A percentile compares a stretch with the other conserved stretches of the same genome.
Conservation (phyloP, 305 asterid genomes). For the Fraxinus greggii region DNA sequence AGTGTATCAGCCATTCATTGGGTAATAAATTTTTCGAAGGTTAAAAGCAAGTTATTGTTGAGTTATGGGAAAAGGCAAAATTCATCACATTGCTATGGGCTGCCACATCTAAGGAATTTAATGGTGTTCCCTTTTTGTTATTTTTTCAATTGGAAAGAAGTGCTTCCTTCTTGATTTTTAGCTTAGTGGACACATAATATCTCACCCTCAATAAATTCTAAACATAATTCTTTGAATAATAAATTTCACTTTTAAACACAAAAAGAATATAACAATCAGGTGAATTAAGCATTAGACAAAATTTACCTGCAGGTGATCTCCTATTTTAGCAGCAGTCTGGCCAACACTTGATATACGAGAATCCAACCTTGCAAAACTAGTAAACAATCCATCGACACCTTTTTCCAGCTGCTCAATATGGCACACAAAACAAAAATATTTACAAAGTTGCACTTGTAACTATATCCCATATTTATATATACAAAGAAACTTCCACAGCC, state of each 20-base stretch:
- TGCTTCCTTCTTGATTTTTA: background rate
- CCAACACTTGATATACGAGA: constrained; percentile 98
- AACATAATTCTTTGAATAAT: background rate
- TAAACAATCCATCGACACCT: constrained; percentile 96
- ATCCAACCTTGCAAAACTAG: constrained; percentile 91
- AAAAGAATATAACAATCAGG: constrained; percentile 2
- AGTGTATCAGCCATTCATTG: background rate
- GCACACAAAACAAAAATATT: constrained; percentile 18
- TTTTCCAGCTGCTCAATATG: constrained; percentile 70
- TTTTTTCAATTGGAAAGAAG: background rate
- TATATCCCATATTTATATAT: constrained; percentile 8
- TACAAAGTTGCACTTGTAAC: constrained; percentile 7
- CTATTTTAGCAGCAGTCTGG: constrained; percentile 98
- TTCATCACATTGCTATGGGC: background rate
- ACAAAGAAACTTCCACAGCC: background rate
- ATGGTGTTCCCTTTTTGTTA: background rate
- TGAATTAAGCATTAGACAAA: constrained; percentile 5
- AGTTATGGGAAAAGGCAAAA: background rate
- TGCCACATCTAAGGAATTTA: background rate
- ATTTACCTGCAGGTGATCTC: constrained; percentile 93
- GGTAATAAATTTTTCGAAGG: background rate
- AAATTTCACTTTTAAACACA: background rate
- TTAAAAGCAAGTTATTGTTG: background rate
- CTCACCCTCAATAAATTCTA: background rate
- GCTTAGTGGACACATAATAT: background rate